phyloP scores from a whole-genome alignment of 208 protist genomes.

The Acanthamoeba royreba region DNA sequence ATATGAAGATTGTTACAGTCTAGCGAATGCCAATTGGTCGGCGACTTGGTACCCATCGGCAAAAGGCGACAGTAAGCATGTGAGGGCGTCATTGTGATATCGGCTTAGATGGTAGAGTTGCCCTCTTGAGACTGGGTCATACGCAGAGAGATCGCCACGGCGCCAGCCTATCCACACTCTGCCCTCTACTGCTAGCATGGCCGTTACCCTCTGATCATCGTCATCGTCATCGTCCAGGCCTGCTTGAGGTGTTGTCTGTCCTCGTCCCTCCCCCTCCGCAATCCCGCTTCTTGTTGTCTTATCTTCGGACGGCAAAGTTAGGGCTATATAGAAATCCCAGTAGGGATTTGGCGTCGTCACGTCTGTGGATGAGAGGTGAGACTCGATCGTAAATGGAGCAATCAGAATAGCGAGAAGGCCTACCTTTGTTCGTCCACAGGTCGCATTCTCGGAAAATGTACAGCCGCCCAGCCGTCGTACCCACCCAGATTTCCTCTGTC shows the following conservation, averaged over 20 bases:
- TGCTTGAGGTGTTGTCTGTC: background rate
- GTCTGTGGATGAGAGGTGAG: no score
- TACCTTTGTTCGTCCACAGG: background rate
- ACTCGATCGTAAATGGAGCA: background rate
- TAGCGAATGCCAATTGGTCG: no score
- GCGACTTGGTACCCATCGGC: background rate
- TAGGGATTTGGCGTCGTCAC: background rate
- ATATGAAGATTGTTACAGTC: background rate
- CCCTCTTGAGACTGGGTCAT: background rate
- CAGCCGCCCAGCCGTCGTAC: background rate
- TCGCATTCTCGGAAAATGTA: background rate
- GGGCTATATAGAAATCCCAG: background rate
- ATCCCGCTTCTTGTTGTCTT: background rate
- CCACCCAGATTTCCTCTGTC: background rate
- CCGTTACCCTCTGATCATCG: background rate
- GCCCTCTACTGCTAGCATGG: background rate
- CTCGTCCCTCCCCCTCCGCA: background rate
- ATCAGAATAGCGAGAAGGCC: background rate
- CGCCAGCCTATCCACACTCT: background rate
- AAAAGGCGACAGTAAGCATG: background rate
- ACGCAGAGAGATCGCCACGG: background rate
- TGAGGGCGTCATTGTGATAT: background rate
- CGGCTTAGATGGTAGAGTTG: background rate
- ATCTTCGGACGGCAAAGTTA: background rate
- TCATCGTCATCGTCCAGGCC: background rate